phyloP scores from a whole-genome alignment of 2,329 filamentous ascomycete genomes.

The Fusarium virguliforme region DNA sequence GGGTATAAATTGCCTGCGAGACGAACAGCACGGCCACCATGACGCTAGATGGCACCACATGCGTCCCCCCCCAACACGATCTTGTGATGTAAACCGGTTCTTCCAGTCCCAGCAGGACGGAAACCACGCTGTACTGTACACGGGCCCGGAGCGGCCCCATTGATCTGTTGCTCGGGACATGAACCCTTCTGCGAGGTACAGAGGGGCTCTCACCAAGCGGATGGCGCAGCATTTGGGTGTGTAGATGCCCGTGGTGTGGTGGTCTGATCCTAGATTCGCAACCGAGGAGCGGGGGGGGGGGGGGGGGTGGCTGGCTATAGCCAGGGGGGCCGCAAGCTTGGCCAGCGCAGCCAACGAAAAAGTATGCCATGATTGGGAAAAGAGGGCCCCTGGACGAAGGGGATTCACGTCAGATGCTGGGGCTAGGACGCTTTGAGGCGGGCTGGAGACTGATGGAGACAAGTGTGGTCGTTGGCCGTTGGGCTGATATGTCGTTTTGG shows the following conservation, averaged over 20 bases:
- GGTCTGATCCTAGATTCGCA: conserved; percentile 52
- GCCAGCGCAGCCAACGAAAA: conserved; percentile 40
- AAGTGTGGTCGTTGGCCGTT: conserved; percentile 44
- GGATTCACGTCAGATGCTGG: conserved; percentile 32
- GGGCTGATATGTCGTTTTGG: conserved; percentile 46
- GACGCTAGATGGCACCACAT: conserved; percentile 47
- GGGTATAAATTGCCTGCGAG: conserved; percentile 26
- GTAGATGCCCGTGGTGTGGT: conserved; percentile 44
- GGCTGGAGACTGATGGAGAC: conserved; percentile 38
- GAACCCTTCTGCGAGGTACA: conserved; percentile 32
- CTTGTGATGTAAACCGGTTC: conserved; percentile 21
- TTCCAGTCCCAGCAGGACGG: conserved; percentile 32
- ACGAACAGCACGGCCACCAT: conserved; percentile 28
- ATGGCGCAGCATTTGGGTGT: conserved; percentile 30
- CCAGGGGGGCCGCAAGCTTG: conserved; percentile 41
- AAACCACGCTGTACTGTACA: conserved; percentile 31
- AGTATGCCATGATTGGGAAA: conserved; percentile 40
- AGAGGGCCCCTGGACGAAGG: conserved; percentile 41
- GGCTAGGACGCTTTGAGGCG: conserved; percentile 40
- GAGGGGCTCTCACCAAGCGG: conserved; percentile 28
- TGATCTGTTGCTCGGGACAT: conserved; percentile 31
- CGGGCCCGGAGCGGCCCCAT: conserved; percentile 27
- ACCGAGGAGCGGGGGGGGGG: conserved; percentile 51
- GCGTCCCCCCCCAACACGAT: conserved; percentile 19
- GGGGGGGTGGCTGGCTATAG: conserved; percentile 49